Base-by-base conservation (phyloP, 208 protist species). In the Leishmania tropica region DNA sequence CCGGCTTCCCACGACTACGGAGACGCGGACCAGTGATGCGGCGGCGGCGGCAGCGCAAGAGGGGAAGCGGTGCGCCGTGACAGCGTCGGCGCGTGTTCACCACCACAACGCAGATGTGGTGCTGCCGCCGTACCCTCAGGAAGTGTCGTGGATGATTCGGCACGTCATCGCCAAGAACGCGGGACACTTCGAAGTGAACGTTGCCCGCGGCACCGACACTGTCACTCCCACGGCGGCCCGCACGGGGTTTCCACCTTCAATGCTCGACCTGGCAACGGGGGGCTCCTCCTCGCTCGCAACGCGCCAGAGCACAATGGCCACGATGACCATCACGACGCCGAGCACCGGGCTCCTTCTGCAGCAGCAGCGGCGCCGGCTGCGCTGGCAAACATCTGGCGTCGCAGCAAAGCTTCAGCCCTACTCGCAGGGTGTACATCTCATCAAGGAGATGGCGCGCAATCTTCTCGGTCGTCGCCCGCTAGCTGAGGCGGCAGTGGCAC, bases 181-280 rank as follows among this genome's bases (percentile, higher is more conserved):
- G 19, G 83, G 83, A 5, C 83, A 83, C 48, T 86, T 83, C 42
- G 83, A 86, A 67, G 74, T 86, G n/a, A 86, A 83, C 78, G 54
- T 80, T 11, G 42, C 60, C 51, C 83, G 78, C 64, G 83, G 78
- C 58, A 83, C 83, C 19, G 83, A 86, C 79, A 86, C 74, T 7
- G 64, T 86, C 67, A 80, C 72, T 21, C 64, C 83, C 1, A 74
- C 67, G 28, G 15, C 47, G 11, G n/a, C 19, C 7, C 64, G 48
- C 5, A 42, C 19, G 6, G 65, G 48, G 19, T 56, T 54, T 31
- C 65, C 72, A 17, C 60, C 74, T 1, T 54, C 78, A 21, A 58
- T 86, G 83, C 64, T 80, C 37, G 83, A 86, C n/a, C 54, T 72
- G 62, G 71, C 56, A 48, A 80, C 80, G 35, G 72, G 72, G 3